Evolutionary conservation across 495 filamentous ascomycete genomes (phyloP).

Genomic region (Pseudevernia furfuracea): DNA sequence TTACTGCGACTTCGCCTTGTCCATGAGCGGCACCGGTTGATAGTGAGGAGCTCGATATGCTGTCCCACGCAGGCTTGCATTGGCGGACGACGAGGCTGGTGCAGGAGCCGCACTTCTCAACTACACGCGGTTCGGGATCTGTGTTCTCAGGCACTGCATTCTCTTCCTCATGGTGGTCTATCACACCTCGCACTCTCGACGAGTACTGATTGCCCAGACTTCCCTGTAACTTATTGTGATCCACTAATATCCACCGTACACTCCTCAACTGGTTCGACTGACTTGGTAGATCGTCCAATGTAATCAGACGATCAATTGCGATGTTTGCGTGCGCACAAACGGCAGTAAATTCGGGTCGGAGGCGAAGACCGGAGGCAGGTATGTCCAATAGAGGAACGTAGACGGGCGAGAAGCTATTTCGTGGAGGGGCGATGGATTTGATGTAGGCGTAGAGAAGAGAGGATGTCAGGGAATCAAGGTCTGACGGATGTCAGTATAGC

Average conservation of each 20-base stretch:
- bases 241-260: constrained; percentile 63
- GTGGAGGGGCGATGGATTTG: constrained; percentile 45
- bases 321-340: constrained; percentile 36
- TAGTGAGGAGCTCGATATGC: constrained; percentile 27
- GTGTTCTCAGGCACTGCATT: constrained; percentile 44
- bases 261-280: constrained; percentile 29
- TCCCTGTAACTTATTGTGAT: constrained; percentile 77
- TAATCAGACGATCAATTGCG: constrained; percentile 35
- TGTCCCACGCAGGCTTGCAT: constrained; percentile 51
- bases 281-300: constrained; percentile 37
- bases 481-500: constrained; percentile 37
- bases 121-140: constrained; percentile 47
- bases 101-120: constrained; percentile 70
- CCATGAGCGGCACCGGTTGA: constrained; percentile 30
- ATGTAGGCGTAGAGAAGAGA: constrained; percentile 83
- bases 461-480: constrained; percentile 87
- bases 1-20: constrained; percentile 22
- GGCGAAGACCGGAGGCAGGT: constrained; percentile 54
- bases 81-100: constrained; percentile 65
- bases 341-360: constrained; percentile 70
- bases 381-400: constrained; percentile 80
- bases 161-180: constrained; percentile 93
- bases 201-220: constrained; percentile 36
- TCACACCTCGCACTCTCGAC: constrained; percentile 56
- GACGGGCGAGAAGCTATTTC: constrained; percentile 40